Evolutionary conservation across 805 yeast genomes (phyloP).

Genomic region (Candida alai): DNA sequence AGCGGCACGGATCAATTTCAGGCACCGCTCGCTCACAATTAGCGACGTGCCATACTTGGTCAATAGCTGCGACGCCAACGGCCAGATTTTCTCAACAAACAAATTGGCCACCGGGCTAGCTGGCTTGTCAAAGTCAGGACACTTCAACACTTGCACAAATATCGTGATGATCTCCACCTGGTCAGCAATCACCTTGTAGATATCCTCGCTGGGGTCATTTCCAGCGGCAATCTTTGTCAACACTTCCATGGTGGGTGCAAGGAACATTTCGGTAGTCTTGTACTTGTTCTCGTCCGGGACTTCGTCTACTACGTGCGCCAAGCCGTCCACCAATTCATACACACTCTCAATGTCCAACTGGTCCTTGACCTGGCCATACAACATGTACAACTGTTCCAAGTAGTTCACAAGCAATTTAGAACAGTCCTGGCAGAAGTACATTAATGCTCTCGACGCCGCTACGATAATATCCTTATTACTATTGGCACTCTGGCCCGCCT

Average conservation of each 20-base stretch:
- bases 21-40: constrained; percentile 68
- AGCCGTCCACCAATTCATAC: constrained; percentile 82
- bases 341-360: constrained; percentile 63
- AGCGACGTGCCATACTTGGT: constrained; percentile 54
- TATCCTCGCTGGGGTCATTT: constrained; percentile 23
- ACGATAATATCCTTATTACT: constrained; percentile 50
- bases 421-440: constrained; percentile 94
- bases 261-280: constrained; percentile 56
- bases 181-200: constrained; percentile 54
- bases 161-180: constrained; percentile 66
- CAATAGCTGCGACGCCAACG: constrained; percentile 47
- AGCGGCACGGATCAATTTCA: constrained; percentile 63
- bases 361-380: constrained; percentile 55
- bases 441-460: constrained; percentile 90
- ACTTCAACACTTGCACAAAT: constrained; percentile 54
- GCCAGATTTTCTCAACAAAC: constrained; percentile 56
- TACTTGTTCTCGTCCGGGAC: constrained; percentile 52
- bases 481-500: constrained; percentile 48
- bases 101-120: constrained; percentile 51
- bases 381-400: constrained; percentile 69
- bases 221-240: constrained; percentile 24
- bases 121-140: constrained; percentile 34
- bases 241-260: constrained; percentile 58
- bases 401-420: constrained; percentile 58
- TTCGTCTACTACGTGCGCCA: constrained; percentile 74